Conservation (phyloP, 192 early-diverging fungal genomes). For the Entophlyctis luteolus region DNA sequence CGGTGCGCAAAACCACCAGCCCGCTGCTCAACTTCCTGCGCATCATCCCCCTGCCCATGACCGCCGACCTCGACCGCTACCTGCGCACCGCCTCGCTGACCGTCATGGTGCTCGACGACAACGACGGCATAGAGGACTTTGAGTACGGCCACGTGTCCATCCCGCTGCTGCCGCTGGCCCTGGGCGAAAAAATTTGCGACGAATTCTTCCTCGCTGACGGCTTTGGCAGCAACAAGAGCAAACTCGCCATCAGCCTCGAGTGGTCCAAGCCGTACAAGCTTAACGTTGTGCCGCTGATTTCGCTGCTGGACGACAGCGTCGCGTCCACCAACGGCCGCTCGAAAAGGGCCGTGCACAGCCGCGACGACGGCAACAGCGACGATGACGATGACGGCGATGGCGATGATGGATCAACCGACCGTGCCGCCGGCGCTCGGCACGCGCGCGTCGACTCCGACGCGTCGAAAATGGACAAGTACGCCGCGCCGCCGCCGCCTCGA, state of each 20-base stretch:
- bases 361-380: conserved; percentile 8
- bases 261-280: conserved; percentile 45
- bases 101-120: conserved; percentile 41
- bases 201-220: conserved; percentile 31
- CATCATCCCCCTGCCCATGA: conserved; percentile 39
- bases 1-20: conserved; percentile 29
- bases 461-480: conserved; percentile 9
- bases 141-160: conserved; percentile 38
- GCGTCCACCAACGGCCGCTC: neutral
- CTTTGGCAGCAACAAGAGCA: conserved; percentile 29
- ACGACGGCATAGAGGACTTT: conserved; percentile 34
- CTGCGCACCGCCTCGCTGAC: conserved; percentile 31
- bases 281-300: conserved; percentile 25
- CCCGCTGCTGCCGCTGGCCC: conserved; percentile 32
- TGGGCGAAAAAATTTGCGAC: conserved; percentile 27
- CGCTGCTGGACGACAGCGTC: conserved; percentile 2
- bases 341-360: conserved; percentile 12
- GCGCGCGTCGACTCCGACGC: neutral
- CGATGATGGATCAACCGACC: neutral
- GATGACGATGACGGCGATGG: conserved; percentile 2
- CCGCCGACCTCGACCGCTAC: conserved; percentile 36
- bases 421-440: neutral
- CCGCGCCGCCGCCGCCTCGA: neutral
- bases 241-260: conserved; percentile 26
- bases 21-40: conserved; percentile 39